These are phyloP conservation scores for Diplosphaera chodatii DNA, from an alignment of 139 green algal genomes.

Conservation along the genomic window DNA sequence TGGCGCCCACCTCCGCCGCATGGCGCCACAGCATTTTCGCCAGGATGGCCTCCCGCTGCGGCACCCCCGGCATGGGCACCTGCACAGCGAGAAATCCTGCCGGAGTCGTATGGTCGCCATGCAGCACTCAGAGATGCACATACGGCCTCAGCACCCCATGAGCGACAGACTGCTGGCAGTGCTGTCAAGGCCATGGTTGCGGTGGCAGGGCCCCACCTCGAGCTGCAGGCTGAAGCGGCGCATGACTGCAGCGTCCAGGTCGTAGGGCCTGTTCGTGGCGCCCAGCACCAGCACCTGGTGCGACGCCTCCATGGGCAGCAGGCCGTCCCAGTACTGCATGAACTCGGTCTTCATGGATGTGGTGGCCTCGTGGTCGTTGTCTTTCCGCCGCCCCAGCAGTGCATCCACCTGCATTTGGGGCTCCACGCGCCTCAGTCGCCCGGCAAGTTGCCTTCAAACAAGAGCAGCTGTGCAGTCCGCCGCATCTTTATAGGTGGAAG, in stretches of 20 bases:
- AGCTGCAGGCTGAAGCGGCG: conserved; percentile 64
- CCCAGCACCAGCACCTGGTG: conserved; percentile 60
- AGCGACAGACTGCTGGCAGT: no score
- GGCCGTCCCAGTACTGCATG: conserved; percentile 78
- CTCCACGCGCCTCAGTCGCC: no score
- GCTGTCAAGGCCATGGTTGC: no score
- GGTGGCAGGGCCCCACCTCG: conserved; percentile 34
- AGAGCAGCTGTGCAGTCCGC: no score
- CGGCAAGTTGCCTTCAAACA: no score
- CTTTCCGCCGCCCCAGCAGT: conserved; percentile 71
- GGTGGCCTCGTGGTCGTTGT: conserved; percentile 78
- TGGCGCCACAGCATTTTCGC: conserved; percentile 29
- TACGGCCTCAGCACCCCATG: no score
- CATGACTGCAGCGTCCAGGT: conserved; percentile 64
- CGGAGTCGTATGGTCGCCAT: no score
- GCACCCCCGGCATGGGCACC: conserved; percentile 53
- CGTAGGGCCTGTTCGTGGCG: conserved; percentile 72
- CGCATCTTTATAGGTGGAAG: no score
- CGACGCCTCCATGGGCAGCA: no score
- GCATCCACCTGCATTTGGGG: conserved; percentile 73
- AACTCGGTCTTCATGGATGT: conserved; percentile 90
- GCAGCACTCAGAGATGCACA: no score
- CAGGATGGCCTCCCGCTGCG: conserved; percentile 60
- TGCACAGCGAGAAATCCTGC: conserved; percentile 15
- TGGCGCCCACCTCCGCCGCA: conserved; percentile 9